Evolutionary conservation across 768 basidiomycete genomes (phyloP).

Genomic region (Multifurca ochricompacta): DNA sequence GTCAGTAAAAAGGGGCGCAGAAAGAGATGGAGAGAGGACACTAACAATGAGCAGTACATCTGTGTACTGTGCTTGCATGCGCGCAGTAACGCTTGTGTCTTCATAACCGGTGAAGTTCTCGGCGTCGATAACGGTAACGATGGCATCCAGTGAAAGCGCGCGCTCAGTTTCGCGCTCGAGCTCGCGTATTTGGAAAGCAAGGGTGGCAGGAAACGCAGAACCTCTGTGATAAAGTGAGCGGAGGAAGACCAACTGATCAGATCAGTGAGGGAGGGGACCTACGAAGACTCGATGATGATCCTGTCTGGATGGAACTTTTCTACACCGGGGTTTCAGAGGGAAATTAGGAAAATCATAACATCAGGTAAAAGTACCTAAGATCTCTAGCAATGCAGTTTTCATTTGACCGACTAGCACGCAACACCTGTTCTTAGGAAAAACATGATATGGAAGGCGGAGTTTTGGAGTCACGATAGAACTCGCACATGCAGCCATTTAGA

Average conservation of each 20-base stretch:
- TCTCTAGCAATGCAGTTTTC: slow-evolving; percentile 84
- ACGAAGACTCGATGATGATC: slow-evolving; percentile 96
- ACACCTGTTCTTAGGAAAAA: slow-evolving; percentile 45
- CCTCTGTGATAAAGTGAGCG: slow-evolving; percentile 43
- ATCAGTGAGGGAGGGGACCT: slow-evolving; percentile 29
- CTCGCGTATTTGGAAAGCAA: slow-evolving; percentile 91
- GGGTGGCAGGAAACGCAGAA: slow-evolving; percentile 90
- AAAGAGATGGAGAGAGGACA: slow-evolving; percentile 14
- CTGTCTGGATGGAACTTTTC: slow-evolving; percentile 82
- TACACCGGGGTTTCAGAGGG: slow-evolving; percentile 25
- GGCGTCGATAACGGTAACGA: slow-evolving; percentile 85
- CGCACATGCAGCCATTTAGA: slow-evolving; percentile 88
- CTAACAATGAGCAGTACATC: slow-evolving; percentile 81
- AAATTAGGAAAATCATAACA: not conserved
- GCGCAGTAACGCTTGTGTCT: slow-evolving; percentile 85
- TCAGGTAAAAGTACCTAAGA: slow-evolving; percentile 60
- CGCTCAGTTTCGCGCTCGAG: slow-evolving; percentile 70
- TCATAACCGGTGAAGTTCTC: slow-evolving; percentile 93
- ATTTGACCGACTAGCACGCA: slow-evolving; percentile 94
- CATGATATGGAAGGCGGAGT: not conserved
- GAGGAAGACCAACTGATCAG: too few species aligned
- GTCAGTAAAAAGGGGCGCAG: not conserved
- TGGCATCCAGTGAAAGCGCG: slow-evolving; percentile 80
- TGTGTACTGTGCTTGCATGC: slow-evolving; percentile 93
- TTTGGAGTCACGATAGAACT: slow-evolving; percentile 23